Percentiles rank a stretch among this genome's conserved stretches.
phyloP scores from a whole-genome alignment of 2,329 filamentous ascomycete genomes.

The Penicillium sp. region DNA sequence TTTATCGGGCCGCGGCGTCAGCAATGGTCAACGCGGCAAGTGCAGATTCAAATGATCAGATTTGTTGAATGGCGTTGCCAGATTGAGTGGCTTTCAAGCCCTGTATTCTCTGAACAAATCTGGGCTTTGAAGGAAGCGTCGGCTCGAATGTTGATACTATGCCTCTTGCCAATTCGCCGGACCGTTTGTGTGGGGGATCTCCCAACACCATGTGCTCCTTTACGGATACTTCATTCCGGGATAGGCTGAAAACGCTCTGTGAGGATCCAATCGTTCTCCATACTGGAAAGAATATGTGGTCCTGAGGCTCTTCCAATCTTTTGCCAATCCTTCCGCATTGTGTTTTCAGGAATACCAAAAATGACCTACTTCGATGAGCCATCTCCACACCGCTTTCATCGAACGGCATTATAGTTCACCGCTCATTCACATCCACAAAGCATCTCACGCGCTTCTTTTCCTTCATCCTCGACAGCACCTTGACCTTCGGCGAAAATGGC shows the following conservation, averaged over 20 bases:
- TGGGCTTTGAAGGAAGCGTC: neutral
- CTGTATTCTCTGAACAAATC: neutral
- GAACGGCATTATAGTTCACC: neutral
- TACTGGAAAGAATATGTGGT: no score
- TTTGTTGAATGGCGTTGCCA: neutral
- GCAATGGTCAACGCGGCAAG: no score
- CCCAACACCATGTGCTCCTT: no score
- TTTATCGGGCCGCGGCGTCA: no score
- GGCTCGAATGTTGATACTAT: neutral
- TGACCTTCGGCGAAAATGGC: slow-evolving; percentile 60
- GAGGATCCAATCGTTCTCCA: no score
- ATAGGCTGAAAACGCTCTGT: no score
- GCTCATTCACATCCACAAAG: neutral
- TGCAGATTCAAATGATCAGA: neutral
- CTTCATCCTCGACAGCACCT: slow-evolving; percentile 1
- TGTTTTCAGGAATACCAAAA: neutral
- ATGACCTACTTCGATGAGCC: neutral
- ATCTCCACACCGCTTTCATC: neutral
- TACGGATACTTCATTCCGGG: no score
- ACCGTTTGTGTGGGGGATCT: no score
- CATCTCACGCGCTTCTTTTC: neutral
- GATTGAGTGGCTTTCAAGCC: neutral
- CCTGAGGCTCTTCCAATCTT: no score
- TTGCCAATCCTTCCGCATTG: neutral
- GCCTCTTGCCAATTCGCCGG: neutral